These are phyloP conservation scores for Senecio squalidus DNA, from an alignment of 140 eudicot genomes.

Conservation along the genomic window DNA sequence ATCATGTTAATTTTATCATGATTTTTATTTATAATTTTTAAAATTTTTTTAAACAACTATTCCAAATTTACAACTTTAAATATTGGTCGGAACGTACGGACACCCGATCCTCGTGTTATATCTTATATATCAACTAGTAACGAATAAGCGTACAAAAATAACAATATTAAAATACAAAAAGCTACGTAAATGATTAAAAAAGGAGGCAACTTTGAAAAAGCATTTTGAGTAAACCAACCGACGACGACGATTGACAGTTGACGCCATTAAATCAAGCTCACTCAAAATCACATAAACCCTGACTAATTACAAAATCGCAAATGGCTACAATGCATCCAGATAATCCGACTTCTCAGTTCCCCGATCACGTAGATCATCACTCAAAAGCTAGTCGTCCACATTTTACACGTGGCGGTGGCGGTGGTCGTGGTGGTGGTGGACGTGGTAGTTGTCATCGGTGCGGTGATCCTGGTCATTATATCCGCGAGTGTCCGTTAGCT, in stretches of 20 bases:
- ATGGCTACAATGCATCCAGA: conserved; percentile 18
- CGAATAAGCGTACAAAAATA: no score
- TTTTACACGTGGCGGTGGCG: conserved; percentile 7
- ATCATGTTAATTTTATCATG: no score
- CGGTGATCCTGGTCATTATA: conserved; percentile 14
- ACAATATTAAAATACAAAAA: neutral
- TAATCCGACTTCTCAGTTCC: conserved; percentile 7
- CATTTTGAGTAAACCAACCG: neutral
- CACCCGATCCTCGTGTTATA: no score
- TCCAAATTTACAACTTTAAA: no score
- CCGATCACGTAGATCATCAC: no score
- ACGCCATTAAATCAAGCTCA: conserved; percentile 11
- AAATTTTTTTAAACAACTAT: no score
- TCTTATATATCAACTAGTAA: no score
- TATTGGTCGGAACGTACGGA: no score
- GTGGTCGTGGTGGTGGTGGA: neutral
- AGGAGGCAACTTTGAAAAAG: conserved; percentile 37
- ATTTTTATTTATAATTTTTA: no score
- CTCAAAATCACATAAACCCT: conserved; percentile 16
- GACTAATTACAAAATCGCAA: conserved; percentile 11
- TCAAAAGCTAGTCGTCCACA: no score
- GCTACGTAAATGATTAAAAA: neutral
- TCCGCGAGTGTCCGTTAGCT: conserved; percentile 22
- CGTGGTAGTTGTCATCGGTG: conserved; percentile 16
- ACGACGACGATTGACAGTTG: conserved; percentile 15